Conservation (phyloP, 75 land plant species). For the Chamaecyparis obtusa region DNA sequence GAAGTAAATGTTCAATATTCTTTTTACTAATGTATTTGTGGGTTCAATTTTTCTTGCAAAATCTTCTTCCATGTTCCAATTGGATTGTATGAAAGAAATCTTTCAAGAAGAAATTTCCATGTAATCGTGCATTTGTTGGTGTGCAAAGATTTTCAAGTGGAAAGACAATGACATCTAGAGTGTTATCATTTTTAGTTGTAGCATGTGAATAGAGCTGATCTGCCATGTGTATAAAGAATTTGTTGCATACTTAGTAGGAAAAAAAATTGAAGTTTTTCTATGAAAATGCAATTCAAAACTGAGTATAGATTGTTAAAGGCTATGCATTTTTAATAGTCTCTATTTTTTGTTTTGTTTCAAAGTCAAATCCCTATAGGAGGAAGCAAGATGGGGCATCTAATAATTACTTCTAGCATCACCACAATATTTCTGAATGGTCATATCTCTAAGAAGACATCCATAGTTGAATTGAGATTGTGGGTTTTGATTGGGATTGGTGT, state of each 20-base stretch:
- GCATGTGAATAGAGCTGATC: neutral
- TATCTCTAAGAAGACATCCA: conserved; percentile 67
- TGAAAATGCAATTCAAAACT: neutral
- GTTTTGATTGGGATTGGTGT: conserved; percentile 73
- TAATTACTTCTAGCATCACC: neutral
- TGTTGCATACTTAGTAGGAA: neutral
- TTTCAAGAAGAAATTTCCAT: neutral
- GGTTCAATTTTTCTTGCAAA: neutral
- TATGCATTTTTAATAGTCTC: neutral
- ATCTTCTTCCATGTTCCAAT: neutral
- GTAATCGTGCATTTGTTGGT: neutral
- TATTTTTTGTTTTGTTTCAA: neutral
- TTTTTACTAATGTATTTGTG: neutral
- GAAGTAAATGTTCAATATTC: neutral
- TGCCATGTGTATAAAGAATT: neutral
- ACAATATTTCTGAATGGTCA: conserved; percentile 36
- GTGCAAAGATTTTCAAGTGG: neutral
- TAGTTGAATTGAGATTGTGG: conserved; percentile 83
- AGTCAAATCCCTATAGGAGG: neutral
- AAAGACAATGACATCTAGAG: neutral
- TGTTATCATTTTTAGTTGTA: neutral
- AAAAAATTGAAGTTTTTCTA: neutral
- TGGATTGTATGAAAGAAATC: neutral
- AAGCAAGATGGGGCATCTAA: neutral
- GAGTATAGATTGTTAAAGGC: neutral